Conservation (phyloP, 495 filamentous ascomycete species). For the Aspergillus campestris region DNA sequence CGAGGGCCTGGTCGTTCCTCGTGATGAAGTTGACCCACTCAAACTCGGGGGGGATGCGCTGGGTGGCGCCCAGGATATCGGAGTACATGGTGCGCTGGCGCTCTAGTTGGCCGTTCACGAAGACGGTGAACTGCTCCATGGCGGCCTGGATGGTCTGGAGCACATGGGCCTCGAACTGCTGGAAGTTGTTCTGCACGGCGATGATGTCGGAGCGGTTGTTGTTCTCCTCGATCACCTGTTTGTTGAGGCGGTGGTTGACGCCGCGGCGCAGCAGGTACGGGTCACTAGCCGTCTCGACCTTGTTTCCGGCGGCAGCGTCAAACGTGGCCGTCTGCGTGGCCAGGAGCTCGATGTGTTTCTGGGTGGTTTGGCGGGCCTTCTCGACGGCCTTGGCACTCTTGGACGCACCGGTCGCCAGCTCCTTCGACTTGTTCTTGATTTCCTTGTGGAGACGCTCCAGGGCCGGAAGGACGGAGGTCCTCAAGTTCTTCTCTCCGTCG, state of each 20-base stretch:
- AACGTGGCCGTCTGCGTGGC: slow-evolving; percentile 72
- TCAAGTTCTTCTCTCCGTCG: slow-evolving; percentile 83
- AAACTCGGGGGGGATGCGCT: slow-evolving; percentile 79
- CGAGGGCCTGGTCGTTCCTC: slow-evolving; percentile 61
- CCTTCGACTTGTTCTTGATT: slow-evolving; percentile 91
- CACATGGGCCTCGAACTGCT: slow-evolving; percentile 79
- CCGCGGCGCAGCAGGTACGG: slow-evolving; percentile 82
- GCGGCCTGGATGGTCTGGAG: slow-evolving; percentile 73
- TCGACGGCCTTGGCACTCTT: slow-evolving; percentile 85
- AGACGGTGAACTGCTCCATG: slow-evolving; percentile 69
- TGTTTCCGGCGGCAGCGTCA: slow-evolving; percentile 57
- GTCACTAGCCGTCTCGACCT: slow-evolving; percentile 61
- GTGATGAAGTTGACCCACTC: slow-evolving; percentile 81
- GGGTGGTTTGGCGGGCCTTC: slow-evolving; percentile 75
- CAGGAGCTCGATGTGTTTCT: slow-evolving; percentile 93
- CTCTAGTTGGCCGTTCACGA: slow-evolving; percentile 72
- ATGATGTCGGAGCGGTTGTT: slow-evolving; percentile 86
- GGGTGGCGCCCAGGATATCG: slow-evolving; percentile 70
- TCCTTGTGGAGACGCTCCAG: slow-evolving; percentile 88
- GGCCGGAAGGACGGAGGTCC: slow-evolving; percentile 71
- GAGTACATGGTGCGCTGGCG: slow-evolving; percentile 68
- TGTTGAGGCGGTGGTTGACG: slow-evolving; percentile 73
- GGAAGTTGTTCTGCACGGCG: slow-evolving; percentile 79
- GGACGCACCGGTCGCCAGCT: slow-evolving; percentile 71
- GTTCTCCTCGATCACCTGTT: slow-evolving; percentile 92